Evolutionary conservation across 352 stramenopile genomes (phyloP).

Genomic region (Globisporangium yorkense): DNA sequence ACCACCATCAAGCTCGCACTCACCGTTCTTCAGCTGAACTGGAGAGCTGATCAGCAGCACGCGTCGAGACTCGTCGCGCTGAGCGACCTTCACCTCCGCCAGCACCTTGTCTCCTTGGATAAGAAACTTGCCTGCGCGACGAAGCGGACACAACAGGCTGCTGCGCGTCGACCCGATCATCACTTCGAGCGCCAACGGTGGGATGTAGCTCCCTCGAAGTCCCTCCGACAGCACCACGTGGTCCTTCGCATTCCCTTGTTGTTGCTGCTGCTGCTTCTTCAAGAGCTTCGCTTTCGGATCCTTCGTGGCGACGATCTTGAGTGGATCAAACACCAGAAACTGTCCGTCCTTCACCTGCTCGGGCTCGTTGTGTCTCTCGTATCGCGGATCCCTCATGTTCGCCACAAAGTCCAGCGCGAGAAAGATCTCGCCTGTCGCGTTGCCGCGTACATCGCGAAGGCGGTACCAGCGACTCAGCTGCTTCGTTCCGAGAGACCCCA

Average conservation of each 20-base stretch:
- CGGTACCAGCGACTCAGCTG: constrained; percentile 80
- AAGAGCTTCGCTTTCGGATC: constrained; percentile 25
- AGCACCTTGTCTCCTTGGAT: constrained; percentile 83
- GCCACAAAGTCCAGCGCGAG: constrained; percentile 76
- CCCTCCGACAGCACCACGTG: constrained; percentile 72
- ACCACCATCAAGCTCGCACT: constrained; percentile 6
- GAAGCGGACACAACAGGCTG: constrained; percentile 78
- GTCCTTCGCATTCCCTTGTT: constrained; percentile 26
- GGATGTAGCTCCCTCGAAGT: constrained; percentile 76
- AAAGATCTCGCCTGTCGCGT: constrained; percentile 81
- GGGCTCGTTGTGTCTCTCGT: constrained; percentile 40
- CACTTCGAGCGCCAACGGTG: constrained; percentile 79
- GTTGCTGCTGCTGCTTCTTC: constrained; percentile 10
- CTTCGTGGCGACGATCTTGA: constrained; percentile 70
- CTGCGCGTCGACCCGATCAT: constrained; percentile 60
- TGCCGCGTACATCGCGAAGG: constrained; percentile 69
- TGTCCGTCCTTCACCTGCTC: constrained; percentile 78
- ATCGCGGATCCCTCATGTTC: constrained; percentile 20
- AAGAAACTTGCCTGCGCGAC: constrained; percentile 82
- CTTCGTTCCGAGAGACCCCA: constrained; percentile 63
- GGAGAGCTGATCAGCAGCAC: constrained; percentile 83
- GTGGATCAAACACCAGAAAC: constrained; percentile 83
- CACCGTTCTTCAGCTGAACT: constrained; percentile 86
- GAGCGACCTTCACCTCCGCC: constrained; percentile 85
- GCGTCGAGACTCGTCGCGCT: constrained; percentile 77